Percentiles rank a stretch among this genome's conserved stretches.
phyloP scores from a whole-genome alignment of 1,139 yeast species.

The Debaryomycetaceae sp. region DNA sequence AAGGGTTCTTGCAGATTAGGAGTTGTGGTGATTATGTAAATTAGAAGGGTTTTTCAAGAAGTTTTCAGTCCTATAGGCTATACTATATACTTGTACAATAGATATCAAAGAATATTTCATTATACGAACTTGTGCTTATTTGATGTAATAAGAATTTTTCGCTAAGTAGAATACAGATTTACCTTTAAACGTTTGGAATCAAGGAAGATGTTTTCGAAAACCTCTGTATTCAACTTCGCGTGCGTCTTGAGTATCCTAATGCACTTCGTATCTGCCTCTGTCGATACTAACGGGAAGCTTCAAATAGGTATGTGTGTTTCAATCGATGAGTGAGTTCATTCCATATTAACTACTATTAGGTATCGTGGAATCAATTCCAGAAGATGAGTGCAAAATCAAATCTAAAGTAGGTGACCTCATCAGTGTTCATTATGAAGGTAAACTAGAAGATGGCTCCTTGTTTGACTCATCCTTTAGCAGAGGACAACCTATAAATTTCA shows the following conservation, averaged over 20 bases:
- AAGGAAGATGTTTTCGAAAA: too few species aligned
- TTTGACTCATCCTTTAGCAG: constrained; percentile 74
- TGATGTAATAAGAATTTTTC: background rate
- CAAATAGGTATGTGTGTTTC: background rate
- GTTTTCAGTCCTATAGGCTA: constrained; percentile 3
- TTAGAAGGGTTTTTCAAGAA: constrained; percentile 1
- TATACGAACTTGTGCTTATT: background rate
- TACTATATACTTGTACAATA: constrained; percentile 21
- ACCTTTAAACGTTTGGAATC: too few species aligned
- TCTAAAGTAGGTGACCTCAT: constrained; percentile 63
- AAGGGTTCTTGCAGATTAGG: background rate
- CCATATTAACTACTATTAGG: constrained; percentile 21
- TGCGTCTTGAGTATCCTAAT: too few species aligned
- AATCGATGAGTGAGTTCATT: background rate
- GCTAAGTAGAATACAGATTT: too few species aligned
- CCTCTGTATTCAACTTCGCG: too few species aligned
- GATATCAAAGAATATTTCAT: constrained; percentile 2
- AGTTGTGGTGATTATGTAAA: constrained; percentile 2
- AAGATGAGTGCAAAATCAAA: constrained; percentile 49
- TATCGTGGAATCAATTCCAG: constrained; percentile 44
- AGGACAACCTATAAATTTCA: constrained; percentile 63
- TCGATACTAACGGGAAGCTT: background rate
- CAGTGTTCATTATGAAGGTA: constrained; percentile 74
- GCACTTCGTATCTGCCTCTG: too few species aligned
- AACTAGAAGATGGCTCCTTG: constrained; percentile 59